Evolutionary conservation across 2,329 filamentous ascomycete species (phyloP), one percentile per base, ranked within the genome.

Genomic region (Cladorrhinum sp.): DNA sequence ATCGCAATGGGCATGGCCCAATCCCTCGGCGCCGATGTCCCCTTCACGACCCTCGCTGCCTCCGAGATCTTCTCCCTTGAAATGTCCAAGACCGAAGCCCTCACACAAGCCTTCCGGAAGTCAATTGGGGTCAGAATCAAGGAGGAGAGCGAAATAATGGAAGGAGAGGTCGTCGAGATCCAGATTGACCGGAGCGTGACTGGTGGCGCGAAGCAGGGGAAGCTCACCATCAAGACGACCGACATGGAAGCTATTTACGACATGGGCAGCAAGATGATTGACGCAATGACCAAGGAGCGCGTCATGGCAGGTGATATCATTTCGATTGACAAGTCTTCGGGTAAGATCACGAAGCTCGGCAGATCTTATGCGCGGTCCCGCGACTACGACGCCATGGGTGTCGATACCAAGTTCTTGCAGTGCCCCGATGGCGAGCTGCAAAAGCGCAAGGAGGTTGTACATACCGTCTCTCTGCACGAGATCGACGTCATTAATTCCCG

Each of bases 191-290:
- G 95, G 67, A 97, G 93, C 70, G 92, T 99, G 58, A 98, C 95
- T 13, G 95, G 95, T 53, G 91, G 90, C 67, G 96, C 95, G 71
- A 99, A 98, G 82, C 93, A 97, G 81, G 95, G 95, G 71, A 99
- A 99, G 78, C 87, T 99, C 66, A 99, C 95, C 20, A 96, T 99
- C 80, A 99, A 99, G 80, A 99, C 95, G 10, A 98, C 93, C 61
- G 95, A 99, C 75, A 99, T 99, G 95, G 95, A 99, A 78, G 96
- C 95, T 12, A 91, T 99, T 67, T 99, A 98, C 79, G 95, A 99
- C 72, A 97, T 99, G 93, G 95, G 95, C 66, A 93, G 90, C 67
- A 98, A 98, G 79, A 98, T 99, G 95, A 99, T 99, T 67, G 95
- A 99, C 73, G 92, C 92, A 66, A 97, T 99, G 92, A 97, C 93